A percentile compares a stretch with the other conserved stretches of the same genome.
Evolutionary conservation across 345 rosid species (phyloP).

Genomic region (Populus alba): DNA sequence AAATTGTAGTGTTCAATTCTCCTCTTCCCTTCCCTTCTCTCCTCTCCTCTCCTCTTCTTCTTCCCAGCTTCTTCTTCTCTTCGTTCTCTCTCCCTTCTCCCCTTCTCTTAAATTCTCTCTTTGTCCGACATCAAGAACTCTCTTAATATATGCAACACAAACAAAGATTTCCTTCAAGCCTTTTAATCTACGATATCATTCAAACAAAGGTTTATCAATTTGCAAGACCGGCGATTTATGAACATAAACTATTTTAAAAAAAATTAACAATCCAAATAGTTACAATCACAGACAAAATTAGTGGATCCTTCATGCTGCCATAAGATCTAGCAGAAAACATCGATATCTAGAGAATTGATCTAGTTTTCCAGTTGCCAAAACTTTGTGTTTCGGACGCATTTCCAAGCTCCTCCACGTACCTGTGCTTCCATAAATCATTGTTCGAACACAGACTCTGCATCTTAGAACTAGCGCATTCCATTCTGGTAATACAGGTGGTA

Average conservation of each 20-base stretch:
- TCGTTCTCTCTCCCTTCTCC: no score
- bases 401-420: conserved; percentile 23
- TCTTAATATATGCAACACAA: not conserved
- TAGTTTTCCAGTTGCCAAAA: conserved; percentile 44
- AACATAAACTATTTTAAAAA: no score
- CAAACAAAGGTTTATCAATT: not conserved
- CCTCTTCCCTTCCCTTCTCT: no score
- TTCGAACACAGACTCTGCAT: conserved; percentile 12
- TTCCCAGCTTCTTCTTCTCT: no score
- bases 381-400: not conserved
- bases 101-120: no score
- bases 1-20: no score
- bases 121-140: no score
- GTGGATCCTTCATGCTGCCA: not conserved
- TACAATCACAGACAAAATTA: no score
- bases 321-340: not conserved
- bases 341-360: conserved; percentile 4
- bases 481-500: conserved; percentile 43
- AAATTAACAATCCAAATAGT: no score
- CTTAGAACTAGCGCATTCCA: conserved; percentile 21
- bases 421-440: conserved; percentile 28
- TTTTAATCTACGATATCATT: no score
- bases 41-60: no score
- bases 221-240: not conserved
- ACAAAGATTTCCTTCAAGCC: not conserved